Evolutionary conservation across 1,284 basidiomycete species (phyloP).

Genomic region (Exobasidium cylindrosporum): DNA sequence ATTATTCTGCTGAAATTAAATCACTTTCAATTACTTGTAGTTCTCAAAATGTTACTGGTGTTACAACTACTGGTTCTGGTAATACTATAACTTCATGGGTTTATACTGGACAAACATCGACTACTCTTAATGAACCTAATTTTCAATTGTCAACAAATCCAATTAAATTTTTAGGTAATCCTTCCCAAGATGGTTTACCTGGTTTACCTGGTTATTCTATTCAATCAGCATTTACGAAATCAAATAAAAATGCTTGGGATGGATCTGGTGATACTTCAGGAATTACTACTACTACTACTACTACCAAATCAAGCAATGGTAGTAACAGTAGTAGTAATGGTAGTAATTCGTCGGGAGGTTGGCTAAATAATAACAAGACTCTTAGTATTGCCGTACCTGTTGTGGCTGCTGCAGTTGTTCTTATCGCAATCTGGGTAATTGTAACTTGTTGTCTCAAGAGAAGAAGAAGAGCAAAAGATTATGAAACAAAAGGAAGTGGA

Average conservation of each 20-base stretch:
- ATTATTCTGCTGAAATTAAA: conserved; percentile 45
- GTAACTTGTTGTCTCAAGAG: conserved; percentile 2
- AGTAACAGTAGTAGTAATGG: background rate
- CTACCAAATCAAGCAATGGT: background rate
- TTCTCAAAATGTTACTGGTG: conserved; percentile 19
- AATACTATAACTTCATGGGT: conserved; percentile 33
- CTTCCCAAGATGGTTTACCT: conserved; percentile 17
- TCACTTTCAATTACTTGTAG: conserved; percentile 35
- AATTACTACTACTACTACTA: background rate
- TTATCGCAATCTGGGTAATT: conserved; percentile 6
- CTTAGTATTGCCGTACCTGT: conserved; percentile 10
- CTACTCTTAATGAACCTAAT: conserved; percentile 22
- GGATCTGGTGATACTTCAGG: conserved; percentile 18
- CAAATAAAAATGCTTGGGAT: conserved; percentile 19
- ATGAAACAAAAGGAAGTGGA: background rate
- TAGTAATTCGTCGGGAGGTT: background rate
- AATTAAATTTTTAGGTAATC: conserved; percentile 20
- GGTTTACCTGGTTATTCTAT: conserved; percentile 20
- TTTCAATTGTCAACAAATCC: conserved; percentile 25
- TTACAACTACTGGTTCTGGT: conserved; percentile 21
- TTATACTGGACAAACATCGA: conserved; percentile 38
- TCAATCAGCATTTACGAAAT: conserved; percentile 4
- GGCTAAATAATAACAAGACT: conserved; percentile 6
- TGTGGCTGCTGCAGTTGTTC: background rate
- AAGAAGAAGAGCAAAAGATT: background rate